A percentile compares a stretch with the other conserved stretches of the same genome.
Evolutionary conservation across 2,329 filamentous ascomycete genomes (phyloP).

Genomic region (Cyclaneusma minus): DNA sequence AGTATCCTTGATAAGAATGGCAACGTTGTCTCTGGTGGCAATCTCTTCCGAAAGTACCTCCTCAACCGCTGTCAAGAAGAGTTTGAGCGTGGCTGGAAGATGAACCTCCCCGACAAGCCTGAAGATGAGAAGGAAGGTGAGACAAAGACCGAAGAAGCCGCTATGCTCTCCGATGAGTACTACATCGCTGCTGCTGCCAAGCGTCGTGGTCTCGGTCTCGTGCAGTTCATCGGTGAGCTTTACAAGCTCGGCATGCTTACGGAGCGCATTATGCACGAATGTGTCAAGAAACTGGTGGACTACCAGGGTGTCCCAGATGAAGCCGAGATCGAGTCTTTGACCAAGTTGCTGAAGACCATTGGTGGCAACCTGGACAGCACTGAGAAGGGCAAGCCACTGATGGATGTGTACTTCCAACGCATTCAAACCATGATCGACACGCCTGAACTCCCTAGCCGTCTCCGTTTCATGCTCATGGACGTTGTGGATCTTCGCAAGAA

Average conservation of each 20-base stretch:
- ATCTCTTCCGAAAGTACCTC: conserved; percentile 94
- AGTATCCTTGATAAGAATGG: conserved; percentile 83
- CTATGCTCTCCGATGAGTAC: conserved; percentile 89
- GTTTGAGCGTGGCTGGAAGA: conserved; percentile 95
- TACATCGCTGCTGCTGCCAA: conserved; percentile 89
- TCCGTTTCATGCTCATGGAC: conserved; percentile 95
- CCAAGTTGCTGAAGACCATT: conserved; percentile 82
- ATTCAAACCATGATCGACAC: conserved; percentile 72
- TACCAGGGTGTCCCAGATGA: conserved; percentile 89
- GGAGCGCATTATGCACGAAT: conserved; percentile 98
- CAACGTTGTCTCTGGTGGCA: conserved; percentile 79
- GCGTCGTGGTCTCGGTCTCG: conserved; percentile 88
- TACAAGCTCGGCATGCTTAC: conserved; percentile 99
- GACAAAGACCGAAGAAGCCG: conserved; percentile 54
- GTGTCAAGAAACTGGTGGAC: conserved; percentile 91
- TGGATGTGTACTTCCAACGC: conserved; percentile 86
- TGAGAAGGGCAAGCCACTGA: conserved; percentile 71
- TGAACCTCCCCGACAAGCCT: conserved; percentile 64
- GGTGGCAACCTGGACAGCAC: conserved; percentile 72
- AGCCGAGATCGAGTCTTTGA: conserved; percentile 89
- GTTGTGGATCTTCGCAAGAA: conserved; percentile 67
- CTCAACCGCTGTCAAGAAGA: conserved; percentile 98
- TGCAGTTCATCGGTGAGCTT: conserved; percentile 97
- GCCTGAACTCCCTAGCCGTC: conserved; percentile 68
- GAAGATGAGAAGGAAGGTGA: conserved; percentile 44